phyloP scores from a whole-genome alignment of 2,329 filamentous ascomycete genomes.

The Neodidymelliopsis sp. region DNA sequence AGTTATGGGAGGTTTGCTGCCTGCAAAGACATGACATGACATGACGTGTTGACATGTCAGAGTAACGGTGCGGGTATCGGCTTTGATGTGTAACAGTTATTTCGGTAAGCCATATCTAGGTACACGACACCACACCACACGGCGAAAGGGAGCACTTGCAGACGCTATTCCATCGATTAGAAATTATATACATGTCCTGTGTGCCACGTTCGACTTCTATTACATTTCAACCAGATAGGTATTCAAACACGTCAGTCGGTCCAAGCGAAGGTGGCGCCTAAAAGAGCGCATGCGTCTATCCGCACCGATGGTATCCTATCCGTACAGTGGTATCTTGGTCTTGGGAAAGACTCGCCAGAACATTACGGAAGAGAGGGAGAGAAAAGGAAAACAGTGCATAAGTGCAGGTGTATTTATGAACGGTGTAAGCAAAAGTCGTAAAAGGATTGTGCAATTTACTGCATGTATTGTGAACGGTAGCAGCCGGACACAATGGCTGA shows the following conservation, averaged over 20 bases:
- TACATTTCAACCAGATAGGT: conserved; percentile 2
- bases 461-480: conserved; percentile 2
- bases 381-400: conserved; percentile 7
- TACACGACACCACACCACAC: too few relatives aligned
- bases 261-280: conserved; percentile 12
- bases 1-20: too few relatives aligned
- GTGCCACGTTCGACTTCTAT: too few relatives aligned
- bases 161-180: too few relatives aligned
- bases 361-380: neutral
- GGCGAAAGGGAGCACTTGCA: too few relatives aligned
- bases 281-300: conserved; percentile 12
- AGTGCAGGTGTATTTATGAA: conserved; percentile 1
- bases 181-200: conserved; percentile 19
- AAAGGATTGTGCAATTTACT: neutral
- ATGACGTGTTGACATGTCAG: too few relatives aligned
- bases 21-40: too few relatives aligned
- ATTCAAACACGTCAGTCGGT: neutral
- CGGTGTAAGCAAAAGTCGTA: neutral
- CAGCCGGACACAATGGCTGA: conserved; percentile 15
- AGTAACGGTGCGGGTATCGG: too few relatives aligned
- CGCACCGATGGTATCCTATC: conserved; percentile 5
- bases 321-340: conserved; percentile 16
- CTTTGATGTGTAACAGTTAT: too few relatives aligned
- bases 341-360: neutral
- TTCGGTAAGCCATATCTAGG: too few relatives aligned